Conservation (phyloP, 2,329 filamentous ascomycete genomes). For the Paecilomyces formosus region DNA sequence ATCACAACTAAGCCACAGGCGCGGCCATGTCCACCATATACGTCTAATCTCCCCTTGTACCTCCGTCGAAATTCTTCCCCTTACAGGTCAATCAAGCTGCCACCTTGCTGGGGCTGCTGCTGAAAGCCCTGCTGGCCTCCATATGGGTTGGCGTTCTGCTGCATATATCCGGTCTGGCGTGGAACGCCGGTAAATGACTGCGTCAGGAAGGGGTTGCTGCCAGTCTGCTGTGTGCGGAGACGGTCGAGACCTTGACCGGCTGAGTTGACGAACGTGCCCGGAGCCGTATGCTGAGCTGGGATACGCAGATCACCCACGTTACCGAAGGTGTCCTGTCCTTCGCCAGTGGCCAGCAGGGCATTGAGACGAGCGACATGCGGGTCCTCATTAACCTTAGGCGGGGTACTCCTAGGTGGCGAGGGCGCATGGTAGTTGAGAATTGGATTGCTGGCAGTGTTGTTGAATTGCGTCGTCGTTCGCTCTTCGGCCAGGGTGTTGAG, state of each 20-base stretch:
- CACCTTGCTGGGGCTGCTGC: constrained; percentile 39
- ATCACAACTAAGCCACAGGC: not conserved
- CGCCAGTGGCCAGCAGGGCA: constrained; percentile 73
- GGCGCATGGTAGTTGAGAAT: constrained; percentile 24
- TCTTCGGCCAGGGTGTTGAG: constrained; percentile 76
- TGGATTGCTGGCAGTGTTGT: constrained; percentile 38
- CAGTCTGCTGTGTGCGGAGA: constrained; percentile 61
- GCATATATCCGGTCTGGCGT: constrained; percentile 37
- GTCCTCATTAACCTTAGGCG: constrained; percentile 45
- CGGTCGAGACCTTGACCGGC: constrained; percentile 72
- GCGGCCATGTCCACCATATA: not conserved
- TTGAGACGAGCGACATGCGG: constrained; percentile 63
- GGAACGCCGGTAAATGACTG: constrained; percentile 70
- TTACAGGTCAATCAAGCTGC: constrained; percentile 57
- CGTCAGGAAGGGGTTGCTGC: constrained; percentile 83
- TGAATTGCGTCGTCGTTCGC: constrained; percentile 62
- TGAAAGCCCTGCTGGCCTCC: constrained; percentile 41
- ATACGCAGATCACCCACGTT: constrained; percentile 96
- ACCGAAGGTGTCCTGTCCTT: constrained; percentile 94
- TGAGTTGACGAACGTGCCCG: constrained; percentile 93
- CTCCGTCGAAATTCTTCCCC: not conserved
- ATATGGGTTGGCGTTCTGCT: constrained; percentile 49
- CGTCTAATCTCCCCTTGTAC: not conserved
- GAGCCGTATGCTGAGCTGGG: constrained; percentile 90
- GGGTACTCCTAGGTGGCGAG: constrained; percentile 25